These are phyloP conservation scores for Beauveria varroae DNA, from an alignment of 2,329 filamentous ascomycete genomes.

Conservation along the genomic window DNA sequence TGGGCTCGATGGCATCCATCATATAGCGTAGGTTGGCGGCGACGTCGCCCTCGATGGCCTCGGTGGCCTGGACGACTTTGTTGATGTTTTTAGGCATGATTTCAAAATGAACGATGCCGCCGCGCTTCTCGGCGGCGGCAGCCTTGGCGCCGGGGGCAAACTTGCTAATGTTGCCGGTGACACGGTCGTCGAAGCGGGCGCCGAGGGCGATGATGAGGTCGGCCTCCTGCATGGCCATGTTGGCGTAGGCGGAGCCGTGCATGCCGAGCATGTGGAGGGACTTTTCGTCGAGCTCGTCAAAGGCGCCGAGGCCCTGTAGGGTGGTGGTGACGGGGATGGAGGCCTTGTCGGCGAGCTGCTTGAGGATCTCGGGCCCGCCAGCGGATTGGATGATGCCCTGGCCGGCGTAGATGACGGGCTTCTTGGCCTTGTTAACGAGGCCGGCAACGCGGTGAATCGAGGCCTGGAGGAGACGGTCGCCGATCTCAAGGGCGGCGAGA, in stretches of 20 bases:
- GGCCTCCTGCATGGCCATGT: conserved; percentile 95
- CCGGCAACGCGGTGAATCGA: conserved; percentile 72
- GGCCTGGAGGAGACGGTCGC: conserved; percentile 61
- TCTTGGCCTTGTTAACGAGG: conserved; percentile 82
- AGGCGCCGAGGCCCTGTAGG: conserved; percentile 85
- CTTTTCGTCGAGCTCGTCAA: conserved; percentile 89
- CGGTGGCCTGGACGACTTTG: conserved; percentile 95
- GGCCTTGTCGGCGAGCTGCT: conserved; percentile 81
- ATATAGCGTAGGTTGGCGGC: conserved; percentile 69
- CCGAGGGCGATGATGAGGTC: conserved; percentile 94
- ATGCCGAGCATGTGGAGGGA: conserved; percentile 97
- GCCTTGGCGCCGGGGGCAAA: conserved; percentile 85
- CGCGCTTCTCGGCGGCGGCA: conserved; percentile 75
- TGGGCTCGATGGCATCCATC: conserved; percentile 61
- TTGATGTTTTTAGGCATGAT: conserved; percentile 99
- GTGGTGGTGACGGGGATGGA: conserved; percentile 94
- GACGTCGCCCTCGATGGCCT: conserved; percentile 91
- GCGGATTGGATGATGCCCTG: conserved; percentile 78
- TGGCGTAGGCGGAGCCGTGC: conserved; percentile 95
- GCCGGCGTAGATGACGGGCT: conserved; percentile 91
- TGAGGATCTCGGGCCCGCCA: conserved; percentile 71
- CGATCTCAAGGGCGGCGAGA: conserved; percentile 67
- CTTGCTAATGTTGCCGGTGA: conserved; percentile 71
- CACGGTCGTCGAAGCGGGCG: conserved; percentile 92
- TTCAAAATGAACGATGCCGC: conserved; percentile 95